A percentile compares a stretch with the other conserved stretches of the same genome.
Conservation (phyloP, 2,329 filamentous ascomycete genomes). For the Aulographum hederae region DNA sequence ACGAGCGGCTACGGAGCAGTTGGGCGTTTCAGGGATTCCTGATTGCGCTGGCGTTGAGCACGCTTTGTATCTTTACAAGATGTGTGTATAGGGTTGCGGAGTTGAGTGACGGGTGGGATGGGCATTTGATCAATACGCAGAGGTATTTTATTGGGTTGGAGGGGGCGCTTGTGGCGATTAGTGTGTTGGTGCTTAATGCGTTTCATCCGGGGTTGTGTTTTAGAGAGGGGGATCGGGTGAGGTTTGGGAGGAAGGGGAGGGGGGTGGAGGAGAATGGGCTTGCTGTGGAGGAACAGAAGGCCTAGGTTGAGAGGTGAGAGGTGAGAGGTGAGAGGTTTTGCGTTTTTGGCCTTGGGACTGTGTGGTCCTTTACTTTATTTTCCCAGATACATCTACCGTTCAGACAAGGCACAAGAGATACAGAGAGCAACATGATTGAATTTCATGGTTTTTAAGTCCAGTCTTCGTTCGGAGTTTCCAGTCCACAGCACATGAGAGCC, state of each 20-base stretch:
- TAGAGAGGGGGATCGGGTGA: slow-evolving; percentile 10
- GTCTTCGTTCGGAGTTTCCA: too few relatives aligned
- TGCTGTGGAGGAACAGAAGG: not conserved
- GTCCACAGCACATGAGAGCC: too few relatives aligned
- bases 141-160: slow-evolving; percentile 20
- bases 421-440: too few relatives aligned
- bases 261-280: slow-evolving; percentile 2
- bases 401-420: too few relatives aligned
- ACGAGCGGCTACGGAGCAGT: slow-evolving; percentile 19
- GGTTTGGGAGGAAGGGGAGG: slow-evolving; percentile 9
- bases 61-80: slow-evolving; percentile 45
- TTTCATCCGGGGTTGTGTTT: slow-evolving; percentile 21
- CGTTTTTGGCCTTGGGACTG: too few relatives aligned
- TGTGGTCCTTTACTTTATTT: too few relatives aligned
- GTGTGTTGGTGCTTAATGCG: slow-evolving; percentile 15
- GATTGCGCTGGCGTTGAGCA: slow-evolving; percentile 34
- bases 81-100: slow-evolving; percentile 49
- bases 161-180: slow-evolving; percentile 15
- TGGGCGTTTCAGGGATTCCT: slow-evolving; percentile 35
- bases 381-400: too few relatives aligned
- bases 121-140: slow-evolving; percentile 32
- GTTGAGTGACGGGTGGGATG: slow-evolving; percentile 44
- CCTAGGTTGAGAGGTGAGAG: too few relatives aligned
- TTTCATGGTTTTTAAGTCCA: too few relatives aligned
- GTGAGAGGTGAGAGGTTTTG: too few relatives aligned